These are phyloP conservation scores for Bipolaris bicolor DNA, from an alignment of 2,329 filamentous ascomycete species.

Conservation along the genomic window DNA sequence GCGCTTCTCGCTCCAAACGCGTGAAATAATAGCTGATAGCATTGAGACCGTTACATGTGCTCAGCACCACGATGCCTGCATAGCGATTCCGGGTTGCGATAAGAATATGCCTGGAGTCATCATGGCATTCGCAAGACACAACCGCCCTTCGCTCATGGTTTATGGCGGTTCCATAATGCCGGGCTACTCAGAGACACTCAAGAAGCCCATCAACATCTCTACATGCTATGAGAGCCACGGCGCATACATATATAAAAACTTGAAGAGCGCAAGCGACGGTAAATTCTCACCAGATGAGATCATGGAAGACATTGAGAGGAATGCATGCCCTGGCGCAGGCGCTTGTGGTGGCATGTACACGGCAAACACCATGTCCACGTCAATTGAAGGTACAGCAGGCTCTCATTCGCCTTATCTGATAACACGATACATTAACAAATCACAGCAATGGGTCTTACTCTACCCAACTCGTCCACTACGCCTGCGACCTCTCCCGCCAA, in stretches of 20 bases:
- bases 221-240: conserved; percentile 89
- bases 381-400: conserved; percentile 66
- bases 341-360: conserved; percentile 95
- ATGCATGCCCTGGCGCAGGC: conserved; percentile 78
- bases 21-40: conserved; percentile 92
- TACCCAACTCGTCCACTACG: conserved; percentile 84
- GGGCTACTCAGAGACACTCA: conserved; percentile 78
- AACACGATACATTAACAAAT: conserved; percentile 5
- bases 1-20: conserved; percentile 88
- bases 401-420: neutral
- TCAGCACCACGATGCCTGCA: conserved; percentile 91
- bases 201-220: conserved; percentile 82
- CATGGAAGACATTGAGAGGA: conserved; percentile 78
- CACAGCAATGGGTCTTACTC: conserved; percentile 75
- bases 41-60: conserved; percentile 93
- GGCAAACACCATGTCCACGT: conserved; percentile 91
- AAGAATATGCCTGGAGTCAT: conserved; percentile 97
- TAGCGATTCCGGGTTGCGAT: conserved; percentile 91
- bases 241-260: conserved; percentile 76
- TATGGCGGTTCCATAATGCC: conserved; percentile 92
- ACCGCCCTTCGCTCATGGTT: conserved; percentile 92
- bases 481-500: conserved; percentile 83
- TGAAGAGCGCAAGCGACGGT: conserved; percentile 72
- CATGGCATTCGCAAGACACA: conserved; percentile 90
- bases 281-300: conserved; percentile 77